Percentiles rank a stretch among this genome's conserved stretches.
Conservation (phyloP, 2,329 filamentous ascomycete genomes). For the Xenoacremonium recifei region DNA sequence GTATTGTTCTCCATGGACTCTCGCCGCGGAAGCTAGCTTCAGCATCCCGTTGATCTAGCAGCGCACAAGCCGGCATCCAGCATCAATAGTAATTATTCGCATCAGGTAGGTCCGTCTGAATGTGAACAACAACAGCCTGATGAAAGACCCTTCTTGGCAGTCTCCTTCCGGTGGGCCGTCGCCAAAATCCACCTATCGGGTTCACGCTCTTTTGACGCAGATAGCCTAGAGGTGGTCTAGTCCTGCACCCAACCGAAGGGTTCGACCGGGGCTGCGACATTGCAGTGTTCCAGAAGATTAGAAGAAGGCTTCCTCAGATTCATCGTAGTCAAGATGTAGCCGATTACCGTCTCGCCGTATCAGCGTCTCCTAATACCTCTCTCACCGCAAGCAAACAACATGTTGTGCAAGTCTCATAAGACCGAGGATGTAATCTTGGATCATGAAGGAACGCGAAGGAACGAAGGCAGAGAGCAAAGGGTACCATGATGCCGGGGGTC, state of each 20-base stretch:
- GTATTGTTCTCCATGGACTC: too few species aligned
- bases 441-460: background rate
- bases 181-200: constrained; percentile 26
- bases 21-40: too few species aligned
- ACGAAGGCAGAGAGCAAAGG: background rate
- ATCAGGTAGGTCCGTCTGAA: too few species aligned
- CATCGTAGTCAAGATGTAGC: too few species aligned
- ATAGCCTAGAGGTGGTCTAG: constrained; percentile 5
- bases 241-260: constrained; percentile 14
- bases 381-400: too few species aligned
- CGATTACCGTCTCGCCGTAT: too few species aligned
- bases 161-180: constrained; percentile 14
- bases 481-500: background rate
- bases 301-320: constrained; percentile 13
- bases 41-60: too few species aligned
- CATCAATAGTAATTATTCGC: constrained; percentile 10
- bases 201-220: constrained; percentile 9
- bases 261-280: constrained; percentile 12
- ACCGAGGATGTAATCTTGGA: too few species aligned
- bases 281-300: constrained; percentile 24
- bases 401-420: too few species aligned
- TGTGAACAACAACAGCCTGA: constrained; percentile 11
- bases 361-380: too few species aligned
- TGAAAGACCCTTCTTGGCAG: constrained; percentile 25
- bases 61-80: too few species aligned